phyloP scores from a whole-genome alignment of 2,329 filamentous ascomycete species.

The Fusarium sp. region DNA sequence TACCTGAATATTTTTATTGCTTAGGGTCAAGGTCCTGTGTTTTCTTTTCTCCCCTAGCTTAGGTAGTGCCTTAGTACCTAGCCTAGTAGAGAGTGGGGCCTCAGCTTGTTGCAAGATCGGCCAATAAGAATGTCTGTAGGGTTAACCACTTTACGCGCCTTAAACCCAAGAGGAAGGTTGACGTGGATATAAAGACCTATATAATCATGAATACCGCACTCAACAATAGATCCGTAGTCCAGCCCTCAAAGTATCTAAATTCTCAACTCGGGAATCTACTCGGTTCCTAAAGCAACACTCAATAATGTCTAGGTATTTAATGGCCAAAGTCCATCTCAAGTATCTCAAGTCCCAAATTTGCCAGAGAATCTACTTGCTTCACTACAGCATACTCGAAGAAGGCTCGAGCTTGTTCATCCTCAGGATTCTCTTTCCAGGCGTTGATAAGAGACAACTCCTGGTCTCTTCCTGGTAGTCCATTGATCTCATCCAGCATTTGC shows the following conservation, averaged over 20 bases:
- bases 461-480: slow-evolving; percentile 56
- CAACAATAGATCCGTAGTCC: not conserved
- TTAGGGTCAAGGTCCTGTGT: no score
- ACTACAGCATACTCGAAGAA: slow-evolving; percentile 63
- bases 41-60: no score
- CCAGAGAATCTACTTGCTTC: slow-evolving; percentile 57
- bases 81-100: not conserved
- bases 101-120: not conserved
- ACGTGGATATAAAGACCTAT: not conserved
- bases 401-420: slow-evolving; percentile 49
- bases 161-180: not conserved
- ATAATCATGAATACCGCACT: not conserved
- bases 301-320: not conserved
- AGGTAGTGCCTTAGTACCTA: no score
- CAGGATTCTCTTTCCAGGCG: slow-evolving; percentile 55
- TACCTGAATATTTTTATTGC: no score
- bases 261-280: not conserved
- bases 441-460: slow-evolving; percentile 55
- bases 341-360: slow-evolving; percentile 55
- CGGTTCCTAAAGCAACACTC: not conserved
- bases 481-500: slow-evolving; percentile 60
- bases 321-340: slow-evolving; percentile 53
- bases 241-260: not conserved
- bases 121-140: not conserved
- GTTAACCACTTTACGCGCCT: not conserved